Base-by-base conservation (phyloP, 2,329 filamentous ascomycete species). In the Neonectria punicea region DNA sequence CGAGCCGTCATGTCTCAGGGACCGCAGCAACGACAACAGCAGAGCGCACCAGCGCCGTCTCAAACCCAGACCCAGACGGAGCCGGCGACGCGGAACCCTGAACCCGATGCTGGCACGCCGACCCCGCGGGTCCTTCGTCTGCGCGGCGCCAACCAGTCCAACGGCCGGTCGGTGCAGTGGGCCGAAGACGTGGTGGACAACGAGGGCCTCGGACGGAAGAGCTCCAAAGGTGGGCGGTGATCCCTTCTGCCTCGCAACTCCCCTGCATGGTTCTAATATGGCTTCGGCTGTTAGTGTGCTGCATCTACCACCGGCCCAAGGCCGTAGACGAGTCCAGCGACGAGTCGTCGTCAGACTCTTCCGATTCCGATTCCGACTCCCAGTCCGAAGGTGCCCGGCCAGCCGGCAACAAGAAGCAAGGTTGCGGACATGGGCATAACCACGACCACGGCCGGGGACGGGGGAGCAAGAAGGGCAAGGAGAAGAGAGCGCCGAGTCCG, bases 121-220 rank as follows among this genome's bases (percentile, higher is more conserved):
- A 63, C 82, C 4, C 73, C 76, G 7, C 73, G 74, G 22, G 83
- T 86, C 61, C 77, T 89, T 41, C 85, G 85, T 13, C 79, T 89
- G 49, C 82, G 85, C 46, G 87, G 87, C 49, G 82, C 81, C 1
- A 81, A 83, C 61, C 73, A 76, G 14, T 73, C 81, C 0, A 80
- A 81, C 28, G 79, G 83, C 18, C 85, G 90, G 57, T 89, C 89
- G 53, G 96, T 99, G 61, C 90, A 92, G 79, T 99, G 96, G 96
- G 93, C 93, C 7, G 93, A 96, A 75, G 92, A 93, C 75, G 94
- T 98, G 7, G 85, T 99, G 3, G 94, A 99, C 80, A 99, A 99
- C 76, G 96, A 99, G 80, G 93, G 93, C 4, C 86, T 98, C 79
- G 94, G 94, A 8, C 92, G 93, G 80, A 99, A 98, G 83, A 95